Base-by-base conservation (phyloP, 768 basidiomycete genomes). In the Panaeolus cyanescens region DNA sequence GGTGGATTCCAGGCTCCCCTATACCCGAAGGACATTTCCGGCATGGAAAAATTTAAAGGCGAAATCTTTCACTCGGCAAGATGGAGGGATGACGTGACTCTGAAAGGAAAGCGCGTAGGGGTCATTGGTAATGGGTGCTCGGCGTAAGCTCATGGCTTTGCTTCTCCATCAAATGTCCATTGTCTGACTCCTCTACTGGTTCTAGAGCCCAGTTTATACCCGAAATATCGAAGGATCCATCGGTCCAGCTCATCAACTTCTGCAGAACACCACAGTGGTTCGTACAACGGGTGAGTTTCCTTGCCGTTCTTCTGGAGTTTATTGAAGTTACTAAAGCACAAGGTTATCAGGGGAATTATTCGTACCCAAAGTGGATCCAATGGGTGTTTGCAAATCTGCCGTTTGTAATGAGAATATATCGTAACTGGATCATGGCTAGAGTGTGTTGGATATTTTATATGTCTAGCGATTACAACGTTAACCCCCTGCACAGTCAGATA, bases 51-150 rank as follows among this genome's bases (percentile, higher is more conserved):
- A 2, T 88, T 87, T 67, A 71, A 75, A 45, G 88, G 87, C 1
- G 66, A 70, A 10, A 54, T 76, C 17, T 88, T 82, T 74, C 88
- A 88, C 69, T 84, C 86, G 31, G 80, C 83, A 20, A 66, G 70
- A 58, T 83, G 88, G 88, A 72, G 78, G 45, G 83, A 85, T 54
- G 83, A 83, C 65, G 78, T 88, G 17, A 68, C 77, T 42, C 67
- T 88, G 59, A 73, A 72, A 60, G 81, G 80, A 1, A 86, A 85
- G 70, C 74, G 77, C 28, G 79, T 90, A 6, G 86, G 83, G 1
- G 82, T 89, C 13, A 82, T 88, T 67, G 87, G 87, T 36, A 87
- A 87, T 66, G 87, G 85, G 3, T 86, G 82, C 62, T 85, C 83
- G 39, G 86, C 80, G 80, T 86, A 67, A 65, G 79, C 76, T 33